A percentile compares a stretch with the other conserved stretches of the same genome.
These are phyloP conservation scores for Parathielavia hyrcaniae DNA, from an alignment of 495 filamentous ascomycete species.

Conservation along the genomic window DNA sequence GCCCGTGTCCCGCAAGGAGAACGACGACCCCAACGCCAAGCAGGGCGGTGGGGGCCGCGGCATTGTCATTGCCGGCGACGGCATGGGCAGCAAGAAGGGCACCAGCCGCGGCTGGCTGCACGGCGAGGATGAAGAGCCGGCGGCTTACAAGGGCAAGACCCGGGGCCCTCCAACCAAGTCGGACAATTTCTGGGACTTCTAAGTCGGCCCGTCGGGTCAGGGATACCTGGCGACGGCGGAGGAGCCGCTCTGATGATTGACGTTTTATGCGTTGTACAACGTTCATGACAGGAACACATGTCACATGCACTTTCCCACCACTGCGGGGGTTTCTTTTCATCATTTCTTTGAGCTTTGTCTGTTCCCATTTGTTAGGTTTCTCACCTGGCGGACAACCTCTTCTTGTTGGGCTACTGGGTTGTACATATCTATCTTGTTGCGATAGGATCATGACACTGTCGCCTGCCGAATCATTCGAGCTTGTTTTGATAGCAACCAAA, in stretches of 20 bases:
- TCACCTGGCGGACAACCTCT: background rate
- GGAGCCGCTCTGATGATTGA: constrained; percentile 3
- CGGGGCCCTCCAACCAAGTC: constrained; percentile 27
- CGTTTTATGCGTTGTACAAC: constrained; percentile 1
- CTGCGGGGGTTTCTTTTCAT: background rate
- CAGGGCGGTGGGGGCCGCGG: constrained; percentile 38
- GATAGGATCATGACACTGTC: background rate
- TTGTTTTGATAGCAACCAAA: background rate
- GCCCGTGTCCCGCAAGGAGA: constrained; percentile 47
- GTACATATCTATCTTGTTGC: background rate
- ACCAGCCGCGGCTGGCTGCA: constrained; percentile 54
- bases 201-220: constrained; percentile 11
- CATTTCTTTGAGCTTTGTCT: background rate
- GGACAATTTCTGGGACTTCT: constrained; percentile 53
- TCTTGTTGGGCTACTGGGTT: constrained; percentile 4
- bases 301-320: background rate
- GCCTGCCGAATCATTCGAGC: background rate
- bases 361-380: background rate
- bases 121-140: constrained; percentile 39
- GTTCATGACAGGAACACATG: background rate
- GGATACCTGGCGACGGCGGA: too few species aligned
- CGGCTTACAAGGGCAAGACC: constrained; percentile 33
- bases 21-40: constrained; percentile 31
- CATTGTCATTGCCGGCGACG: constrained; percentile 60
- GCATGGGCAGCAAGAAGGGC: constrained; percentile 67